Percentiles rank a stretch among this genome's conserved stretches.
Conservation (phyloP, 305 asterid species). For the Fraxinus greggii region DNA sequence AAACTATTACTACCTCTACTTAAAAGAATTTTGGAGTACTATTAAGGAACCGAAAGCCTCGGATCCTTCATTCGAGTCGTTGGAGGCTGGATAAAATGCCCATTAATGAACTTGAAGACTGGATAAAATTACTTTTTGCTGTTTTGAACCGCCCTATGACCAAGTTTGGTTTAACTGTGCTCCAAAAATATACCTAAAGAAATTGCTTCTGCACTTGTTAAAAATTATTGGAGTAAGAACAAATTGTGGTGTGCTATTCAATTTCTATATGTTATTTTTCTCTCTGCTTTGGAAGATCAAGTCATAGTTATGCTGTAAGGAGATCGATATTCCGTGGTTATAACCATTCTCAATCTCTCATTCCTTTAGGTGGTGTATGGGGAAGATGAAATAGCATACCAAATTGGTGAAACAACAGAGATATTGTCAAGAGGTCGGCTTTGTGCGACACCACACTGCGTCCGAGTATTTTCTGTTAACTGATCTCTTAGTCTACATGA, state of each 20-base stretch:
- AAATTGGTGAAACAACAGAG: constrained; percentile 91
- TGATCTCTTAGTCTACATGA: constrained; percentile 10
- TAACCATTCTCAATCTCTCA: constrained; percentile 18
- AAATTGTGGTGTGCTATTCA: background rate
- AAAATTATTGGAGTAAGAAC: background rate
- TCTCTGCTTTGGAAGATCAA: background rate
- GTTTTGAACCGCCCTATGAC: background rate
- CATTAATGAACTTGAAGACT: background rate
- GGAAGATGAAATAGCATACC: constrained; percentile 87
- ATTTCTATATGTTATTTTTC: constrained; percentile 9
- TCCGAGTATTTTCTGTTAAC: constrained; percentile 49
- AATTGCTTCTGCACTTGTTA: background rate
- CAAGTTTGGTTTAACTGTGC: background rate
- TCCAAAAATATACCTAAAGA: background rate
- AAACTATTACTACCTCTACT: background rate
- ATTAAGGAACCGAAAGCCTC: background rate
- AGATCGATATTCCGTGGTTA: background rate
- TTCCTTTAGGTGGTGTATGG: constrained; percentile 73
- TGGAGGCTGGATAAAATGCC: constrained; percentile 2
- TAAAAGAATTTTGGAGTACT: background rate
- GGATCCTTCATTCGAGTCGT: background rate
- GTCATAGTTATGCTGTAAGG: background rate
- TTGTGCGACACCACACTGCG: constrained; percentile 96
- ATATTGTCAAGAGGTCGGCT: constrained; percentile 77
- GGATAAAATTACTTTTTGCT: background rate